Conservation (phyloP, 2,329 filamentous ascomycete species). For the Botrytis elliptica region DNA sequence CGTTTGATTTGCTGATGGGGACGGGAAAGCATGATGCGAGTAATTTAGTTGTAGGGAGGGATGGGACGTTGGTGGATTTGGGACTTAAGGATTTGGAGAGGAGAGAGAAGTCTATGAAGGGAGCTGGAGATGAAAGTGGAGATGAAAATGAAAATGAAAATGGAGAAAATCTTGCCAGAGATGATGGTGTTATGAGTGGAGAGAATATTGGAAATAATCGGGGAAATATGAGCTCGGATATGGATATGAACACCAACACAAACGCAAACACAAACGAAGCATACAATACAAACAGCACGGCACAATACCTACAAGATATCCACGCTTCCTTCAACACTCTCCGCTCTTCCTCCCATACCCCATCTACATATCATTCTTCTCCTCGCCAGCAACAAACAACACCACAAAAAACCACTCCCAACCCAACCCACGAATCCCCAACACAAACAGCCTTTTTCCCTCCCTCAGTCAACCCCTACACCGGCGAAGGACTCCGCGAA, state of each 20-base stretch:
- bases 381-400: background rate
- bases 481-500: conserved; percentile 34
- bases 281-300: background rate
- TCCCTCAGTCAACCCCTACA: conserved; percentile 28
- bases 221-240: background rate
- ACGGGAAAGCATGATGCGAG: conserved; percentile 3
- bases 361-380: background rate
- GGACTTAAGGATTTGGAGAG: background rate
- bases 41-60: background rate
- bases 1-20: conserved; percentile 26
- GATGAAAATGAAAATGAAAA: background rate
- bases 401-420: background rate
- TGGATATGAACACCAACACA: background rate
- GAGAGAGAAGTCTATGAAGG: background rate
- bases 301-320: background rate
- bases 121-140: background rate
- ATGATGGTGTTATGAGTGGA: background rate
- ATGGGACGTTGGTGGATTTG: background rate
- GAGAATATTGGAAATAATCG: no score
- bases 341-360: background rate
- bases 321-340: background rate
- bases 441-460: background rate
- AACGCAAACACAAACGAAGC: background rate
- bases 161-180: background rate
- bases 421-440: background rate